Base-by-base conservation (phyloP, 208 protist species). In the Herpetomonas samuelpessoai region DNA sequence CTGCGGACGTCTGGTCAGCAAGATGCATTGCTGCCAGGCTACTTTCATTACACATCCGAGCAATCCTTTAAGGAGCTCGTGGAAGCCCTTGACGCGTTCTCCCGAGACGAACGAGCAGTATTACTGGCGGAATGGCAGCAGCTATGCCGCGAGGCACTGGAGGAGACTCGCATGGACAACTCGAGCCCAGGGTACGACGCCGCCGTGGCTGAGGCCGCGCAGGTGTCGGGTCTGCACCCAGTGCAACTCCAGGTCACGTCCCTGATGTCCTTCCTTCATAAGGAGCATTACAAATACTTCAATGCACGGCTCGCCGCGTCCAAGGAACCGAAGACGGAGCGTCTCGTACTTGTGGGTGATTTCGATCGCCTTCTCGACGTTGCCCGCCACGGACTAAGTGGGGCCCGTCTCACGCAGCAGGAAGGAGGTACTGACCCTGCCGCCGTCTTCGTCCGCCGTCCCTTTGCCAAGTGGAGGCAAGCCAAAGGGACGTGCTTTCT, bases 321-420 rank as follows among this genome's bases (percentile, higher is more conserved):
- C 12, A 77, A 74, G 41, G 54, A 73, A 51, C 44, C 50, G 14
- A 71, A 57, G 52, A 77, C 73, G 16, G 81, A 88, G 61, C 71
- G 81, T 2, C 72, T 86, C 21, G 76, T 74, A 26, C 69, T 92
- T 24, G 71, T 88, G 14, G 85, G 85, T 25, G 79, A 86, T 25
- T 64, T 62, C 29, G 46, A 66, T 26, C 55, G 53, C 16, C 53
- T 90, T 19, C 58, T 57, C 47, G 54, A 62, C 6, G 61, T 84
- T 9, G 70, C 74, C 14, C 61, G 57, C 10, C 68, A 76, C 44
- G 83, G 83, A 14, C 46, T 81, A 38, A 51, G 38, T 31, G 35
- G 38, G 18, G 46, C 53, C 9, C 39, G 10, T 19, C 19, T 53
- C 51, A 7, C 30, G 24, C 7, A 45, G 21, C 41, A 55, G 12